Base-by-base conservation (phyloP, 1,284 basidiomycete genomes). In the Takashimella koratensis region DNA sequence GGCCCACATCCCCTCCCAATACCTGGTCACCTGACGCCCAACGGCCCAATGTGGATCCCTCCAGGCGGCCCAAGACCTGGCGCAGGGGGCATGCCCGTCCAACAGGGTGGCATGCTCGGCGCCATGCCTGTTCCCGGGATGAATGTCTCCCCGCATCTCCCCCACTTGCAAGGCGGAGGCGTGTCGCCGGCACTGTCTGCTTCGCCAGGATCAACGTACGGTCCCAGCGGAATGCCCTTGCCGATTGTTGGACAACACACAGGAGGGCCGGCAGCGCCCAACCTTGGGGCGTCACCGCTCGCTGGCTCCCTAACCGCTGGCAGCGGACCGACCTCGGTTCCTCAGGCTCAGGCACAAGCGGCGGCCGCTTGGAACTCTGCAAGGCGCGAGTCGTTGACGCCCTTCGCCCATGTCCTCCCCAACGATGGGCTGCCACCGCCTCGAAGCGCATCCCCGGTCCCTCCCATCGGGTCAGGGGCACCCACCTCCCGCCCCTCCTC, bases 221-320 rank as follows among this genome's bases (percentile, higher is more conserved):
- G 54, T 27, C 45, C 57, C 36, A 44, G 51, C 43, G 44, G 49
- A 23, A 36, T 57, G 3, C 52, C 64, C 12, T 30, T 62, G 10
- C 62, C 62, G 8, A 30, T 65, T 26, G 58, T 40, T 21, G 63
- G 60, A n/a, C 60, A 66, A 19, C 58, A 58, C 30, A 59, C 64
- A 24, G 67, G 60, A 24, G 44, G 30, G 8, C 30, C 30, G 30
- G 16, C 30, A 36, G 8, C 30, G 8, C 8, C 30, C 30, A 36
- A 36, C 16, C 16, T 68, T 10, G 66, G 65, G 5, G 66, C 70
- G n/a, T 74, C 73, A 0, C 71, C 70, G 1, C 59, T 74, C 3
- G 71, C 71, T 19, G 73, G 71, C 3, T 71, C 71, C 2, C 60
- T 74, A 3, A 64, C 67, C 10, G 49, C 57, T 5, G 66, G 66